A percentile compares a stretch with the other conserved stretches of the same genome.
Conservation (phyloP, 441 rosid genomes). For the Syzygium malaccense region DNA sequence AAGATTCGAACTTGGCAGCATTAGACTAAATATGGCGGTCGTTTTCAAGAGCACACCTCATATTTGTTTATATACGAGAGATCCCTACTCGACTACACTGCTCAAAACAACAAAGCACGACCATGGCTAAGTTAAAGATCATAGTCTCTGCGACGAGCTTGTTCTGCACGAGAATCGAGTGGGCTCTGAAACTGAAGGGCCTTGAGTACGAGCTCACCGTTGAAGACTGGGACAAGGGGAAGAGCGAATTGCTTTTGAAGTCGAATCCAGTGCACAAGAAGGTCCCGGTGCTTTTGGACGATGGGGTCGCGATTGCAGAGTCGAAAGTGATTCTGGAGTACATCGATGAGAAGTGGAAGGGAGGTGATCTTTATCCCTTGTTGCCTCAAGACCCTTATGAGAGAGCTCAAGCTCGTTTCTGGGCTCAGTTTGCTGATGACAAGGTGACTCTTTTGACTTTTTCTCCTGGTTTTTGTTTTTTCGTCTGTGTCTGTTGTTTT, state of each 20-base stretch:
- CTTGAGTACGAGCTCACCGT: neutral
- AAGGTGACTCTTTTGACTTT: neutral
- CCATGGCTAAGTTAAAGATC: neutral
- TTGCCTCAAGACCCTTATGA: neutral
- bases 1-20: neutral
- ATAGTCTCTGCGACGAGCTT: neutral
- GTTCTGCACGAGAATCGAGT: neutral
- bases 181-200: neutral
- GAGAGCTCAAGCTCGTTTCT: neutral
- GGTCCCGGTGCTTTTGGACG: neutral
- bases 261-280: neutral
- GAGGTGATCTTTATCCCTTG: neutral
- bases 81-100: neutral
- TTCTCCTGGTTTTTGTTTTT: neutral
- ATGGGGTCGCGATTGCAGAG: neutral
- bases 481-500: neutral
- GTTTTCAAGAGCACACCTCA: neutral
- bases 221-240: neutral
- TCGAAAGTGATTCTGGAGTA: neutral
- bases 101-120: neutral
- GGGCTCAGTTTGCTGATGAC: neutral
- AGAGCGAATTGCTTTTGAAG: neutral
- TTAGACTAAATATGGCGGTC: neutral
- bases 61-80: neutral
- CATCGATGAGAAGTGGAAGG: neutral